A percentile compares a stretch with the other conserved stretches of the same genome.
Evolutionary conservation across 2,329 filamentous ascomycete species (phyloP).

Genomic region (Colletotrichum eremochloae): DNA sequence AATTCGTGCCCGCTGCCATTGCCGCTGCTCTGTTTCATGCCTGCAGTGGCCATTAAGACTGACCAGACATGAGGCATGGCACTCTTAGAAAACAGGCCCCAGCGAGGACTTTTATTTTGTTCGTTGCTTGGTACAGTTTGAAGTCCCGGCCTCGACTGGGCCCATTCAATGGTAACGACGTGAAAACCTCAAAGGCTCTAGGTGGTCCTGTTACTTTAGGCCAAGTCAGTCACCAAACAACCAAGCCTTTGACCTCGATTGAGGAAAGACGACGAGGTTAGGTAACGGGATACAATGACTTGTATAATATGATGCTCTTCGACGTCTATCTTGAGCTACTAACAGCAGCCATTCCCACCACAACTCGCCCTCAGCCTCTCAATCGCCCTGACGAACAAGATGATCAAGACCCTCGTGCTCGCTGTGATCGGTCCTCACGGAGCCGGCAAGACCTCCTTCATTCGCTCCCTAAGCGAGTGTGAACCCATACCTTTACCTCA

Average conservation of each 20-base stretch:
- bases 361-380: neutral
- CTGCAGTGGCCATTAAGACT: neutral
- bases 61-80: neutral
- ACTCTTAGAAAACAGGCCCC: neutral
- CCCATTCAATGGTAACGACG: neutral
- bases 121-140: too few relatives aligned
- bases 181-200: neutral
- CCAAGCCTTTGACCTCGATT: neutral
- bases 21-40: neutral
- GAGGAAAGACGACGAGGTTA: neutral
- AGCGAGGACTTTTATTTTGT: neutral
- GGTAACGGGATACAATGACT: neutral
- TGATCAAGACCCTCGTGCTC: neutral
- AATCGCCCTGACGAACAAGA: neutral
- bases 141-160: too few relatives aligned
- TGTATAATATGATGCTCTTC: neutral
- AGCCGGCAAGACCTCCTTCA: conserved; percentile 6
- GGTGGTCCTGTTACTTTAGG: neutral
- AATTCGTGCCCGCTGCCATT: neutral
- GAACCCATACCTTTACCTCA: neutral
- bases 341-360: neutral
- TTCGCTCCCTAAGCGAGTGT: neutral
- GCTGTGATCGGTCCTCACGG: conserved; percentile 1
- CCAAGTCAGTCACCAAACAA: neutral
- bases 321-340: neutral